These are phyloP conservation scores for Obelidium mucronatum DNA, from an alignment of 192 early-diverging fungal species.

Conservation along the genomic window DNA sequence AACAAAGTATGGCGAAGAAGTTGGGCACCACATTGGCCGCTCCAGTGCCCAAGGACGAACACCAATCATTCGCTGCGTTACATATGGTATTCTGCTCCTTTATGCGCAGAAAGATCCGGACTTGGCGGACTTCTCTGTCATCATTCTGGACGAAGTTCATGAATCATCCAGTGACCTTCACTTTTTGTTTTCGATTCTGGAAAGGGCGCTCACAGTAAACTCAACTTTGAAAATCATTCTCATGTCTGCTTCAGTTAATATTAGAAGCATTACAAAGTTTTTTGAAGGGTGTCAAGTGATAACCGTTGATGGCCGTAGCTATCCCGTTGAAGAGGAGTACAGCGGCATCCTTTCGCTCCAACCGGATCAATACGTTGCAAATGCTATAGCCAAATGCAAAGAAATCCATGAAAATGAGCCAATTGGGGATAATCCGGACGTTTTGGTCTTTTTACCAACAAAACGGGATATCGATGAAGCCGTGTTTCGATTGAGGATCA, in stretches of 20 bases:
- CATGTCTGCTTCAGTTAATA: conserved; percentile 38
- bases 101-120: conserved; percentile 32
- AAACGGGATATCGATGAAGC: conserved; percentile 23
- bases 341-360: neutral
- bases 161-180: conserved; percentile 34
- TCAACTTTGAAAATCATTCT: conserved; percentile 33
- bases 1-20: conserved; percentile 21
- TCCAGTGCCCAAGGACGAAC: conserved; percentile 20
- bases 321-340: conserved; percentile 13
- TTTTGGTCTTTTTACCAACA: conserved; percentile 36
- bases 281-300: conserved; percentile 37
- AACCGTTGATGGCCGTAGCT: conserved; percentile 17
- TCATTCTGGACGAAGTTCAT: conserved; percentile 43
- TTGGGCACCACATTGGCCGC: conserved; percentile 44
- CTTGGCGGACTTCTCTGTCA: conserved; percentile 23
- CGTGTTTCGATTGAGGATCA: neutral
- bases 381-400: conserved; percentile 6
- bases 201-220: conserved; percentile 29
- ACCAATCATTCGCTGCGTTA: conserved; percentile 40
- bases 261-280: conserved; percentile 11
- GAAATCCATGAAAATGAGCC: conserved; percentile 12
- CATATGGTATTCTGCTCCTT: conserved; percentile 43
- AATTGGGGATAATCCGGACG: conserved; percentile 25
- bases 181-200: conserved; percentile 38
- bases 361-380: neutral